Evolutionary conservation across 2,329 filamentous ascomycete species (phyloP).

Genomic region (Epichloe festucae): DNA sequence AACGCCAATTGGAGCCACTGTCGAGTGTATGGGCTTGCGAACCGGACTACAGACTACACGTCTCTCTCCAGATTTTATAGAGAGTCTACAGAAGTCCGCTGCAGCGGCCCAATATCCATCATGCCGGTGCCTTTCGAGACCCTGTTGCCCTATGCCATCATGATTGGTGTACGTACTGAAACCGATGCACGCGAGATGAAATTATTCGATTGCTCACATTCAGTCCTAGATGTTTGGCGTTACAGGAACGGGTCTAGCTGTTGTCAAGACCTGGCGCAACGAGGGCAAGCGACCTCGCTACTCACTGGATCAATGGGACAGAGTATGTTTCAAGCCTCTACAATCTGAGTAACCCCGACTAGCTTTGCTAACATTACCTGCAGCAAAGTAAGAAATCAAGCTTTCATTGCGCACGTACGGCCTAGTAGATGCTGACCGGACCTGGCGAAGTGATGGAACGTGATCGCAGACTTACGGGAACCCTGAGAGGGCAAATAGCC

Average conservation of each 20-base stretch:
- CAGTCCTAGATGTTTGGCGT: constrained; percentile 48
- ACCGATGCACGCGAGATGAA: constrained; percentile 3
- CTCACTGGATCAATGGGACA: constrained; percentile 51
- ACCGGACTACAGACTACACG: not conserved
- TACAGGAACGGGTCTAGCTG: constrained; percentile 44
- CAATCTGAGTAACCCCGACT: not conserved
- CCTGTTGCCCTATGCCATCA: constrained; percentile 51
- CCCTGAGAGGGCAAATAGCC: constrained; percentile 44
- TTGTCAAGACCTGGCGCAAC: constrained; percentile 44
- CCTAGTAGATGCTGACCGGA: constrained; percentile 3
- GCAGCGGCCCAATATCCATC: constrained; percentile 16
- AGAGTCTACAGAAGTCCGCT: constrained; percentile 14
- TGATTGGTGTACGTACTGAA: constrained; percentile 38
- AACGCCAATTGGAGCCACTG: constrained; percentile 2
- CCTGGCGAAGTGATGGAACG: constrained; percentile 49
- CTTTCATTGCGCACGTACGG: not conserved
- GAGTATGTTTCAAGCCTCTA: constrained; percentile 26
- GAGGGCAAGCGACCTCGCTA: constrained; percentile 48
- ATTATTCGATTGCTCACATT: not conserved
- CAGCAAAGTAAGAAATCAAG: constrained; percentile 39
- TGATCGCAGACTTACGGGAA: constrained; percentile 47
- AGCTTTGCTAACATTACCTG: constrained; percentile 16
- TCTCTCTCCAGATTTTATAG: not conserved
- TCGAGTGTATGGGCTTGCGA: not conserved
- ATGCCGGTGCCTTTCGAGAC: constrained; percentile 55